These are phyloP conservation scores for Diaporthe batatas DNA, from an alignment of 2,329 filamentous ascomycete species.

Conservation along the genomic window DNA sequence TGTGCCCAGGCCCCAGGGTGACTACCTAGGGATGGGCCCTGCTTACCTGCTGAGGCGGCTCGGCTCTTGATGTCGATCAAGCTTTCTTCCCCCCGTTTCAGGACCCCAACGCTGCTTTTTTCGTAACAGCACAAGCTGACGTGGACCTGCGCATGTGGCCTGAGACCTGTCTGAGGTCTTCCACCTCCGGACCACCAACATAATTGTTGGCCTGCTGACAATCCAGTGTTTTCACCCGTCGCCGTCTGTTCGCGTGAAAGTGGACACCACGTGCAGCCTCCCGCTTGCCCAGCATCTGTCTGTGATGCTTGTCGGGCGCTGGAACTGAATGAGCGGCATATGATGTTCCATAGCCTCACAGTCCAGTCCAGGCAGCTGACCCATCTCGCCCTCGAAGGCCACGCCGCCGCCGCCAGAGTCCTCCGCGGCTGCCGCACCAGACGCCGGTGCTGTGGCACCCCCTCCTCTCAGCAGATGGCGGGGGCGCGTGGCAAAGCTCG, in stretches of 20 bases:
- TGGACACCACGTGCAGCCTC: background rate
- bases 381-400: background rate
- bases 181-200: background rate
- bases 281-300: background rate
- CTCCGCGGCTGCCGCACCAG: background rate
- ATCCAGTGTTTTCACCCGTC: background rate
- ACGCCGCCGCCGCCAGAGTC: background rate
- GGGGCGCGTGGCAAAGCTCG: background rate
- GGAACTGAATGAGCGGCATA: too few species aligned
- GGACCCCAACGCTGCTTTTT: background rate
- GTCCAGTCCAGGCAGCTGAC: background rate
- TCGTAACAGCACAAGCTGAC: slow-evolving; percentile 10
- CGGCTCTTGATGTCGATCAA: slow-evolving; percentile 22
- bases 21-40: background rate
- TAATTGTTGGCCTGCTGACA: background rate
- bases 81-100: slow-evolving; percentile 18
- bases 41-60: slow-evolving; percentile 15
- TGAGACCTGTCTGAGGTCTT: background rate
- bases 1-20: too few species aligned
- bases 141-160: slow-evolving; percentile 15
- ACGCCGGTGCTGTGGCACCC: background rate
- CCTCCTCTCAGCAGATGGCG: background rate
- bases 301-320: too few species aligned
- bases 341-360: background rate
- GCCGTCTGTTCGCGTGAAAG: background rate